A percentile compares a stretch with the other conserved stretches of the same genome.
phyloP scores from a whole-genome alignment of 2,329 filamentous ascomycete species.

The Ophiostoma sp. region DNA sequence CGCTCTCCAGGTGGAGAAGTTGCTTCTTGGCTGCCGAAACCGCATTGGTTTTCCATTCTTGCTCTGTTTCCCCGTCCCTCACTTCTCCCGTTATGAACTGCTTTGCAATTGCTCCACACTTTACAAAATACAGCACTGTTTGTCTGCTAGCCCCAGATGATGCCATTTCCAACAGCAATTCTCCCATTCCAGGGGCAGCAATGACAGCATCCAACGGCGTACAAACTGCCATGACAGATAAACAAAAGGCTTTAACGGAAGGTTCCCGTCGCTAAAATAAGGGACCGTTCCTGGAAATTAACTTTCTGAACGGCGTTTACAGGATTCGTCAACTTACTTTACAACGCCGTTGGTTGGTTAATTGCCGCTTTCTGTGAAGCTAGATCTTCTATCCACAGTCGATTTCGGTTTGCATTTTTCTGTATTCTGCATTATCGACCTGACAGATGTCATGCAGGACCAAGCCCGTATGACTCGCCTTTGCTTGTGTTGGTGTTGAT shows the following conservation, averaged over 20 bases:
- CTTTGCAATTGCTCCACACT: background rate
- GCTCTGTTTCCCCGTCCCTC: background rate
- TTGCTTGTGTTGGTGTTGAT: background rate
- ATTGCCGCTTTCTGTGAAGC: background rate
- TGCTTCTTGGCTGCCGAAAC: background rate
- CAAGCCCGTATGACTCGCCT: conserved; percentile 7
- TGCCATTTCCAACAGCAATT: conserved; percentile 10
- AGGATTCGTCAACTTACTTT: background rate
- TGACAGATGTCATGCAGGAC: conserved; percentile 2
- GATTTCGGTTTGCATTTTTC: background rate
- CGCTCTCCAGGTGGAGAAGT: background rate
- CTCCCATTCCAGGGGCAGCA: conserved; percentile 3
- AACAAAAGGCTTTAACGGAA: too few relatives aligned
- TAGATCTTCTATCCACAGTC: background rate
- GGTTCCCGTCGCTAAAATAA: background rate
- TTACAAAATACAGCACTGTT: background rate
- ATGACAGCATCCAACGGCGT: background rate
- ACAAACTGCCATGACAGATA: background rate
- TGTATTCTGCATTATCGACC: background rate
- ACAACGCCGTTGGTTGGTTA: background rate
- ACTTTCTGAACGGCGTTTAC: background rate
- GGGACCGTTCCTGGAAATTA: background rate
- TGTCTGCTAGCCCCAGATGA: background rate
- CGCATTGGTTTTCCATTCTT: background rate
- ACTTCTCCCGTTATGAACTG: background rate